Evolutionary conservation across 768 basidiomycete genomes (phyloP).

Genomic region (Rhizopogon vinicolor): DNA sequence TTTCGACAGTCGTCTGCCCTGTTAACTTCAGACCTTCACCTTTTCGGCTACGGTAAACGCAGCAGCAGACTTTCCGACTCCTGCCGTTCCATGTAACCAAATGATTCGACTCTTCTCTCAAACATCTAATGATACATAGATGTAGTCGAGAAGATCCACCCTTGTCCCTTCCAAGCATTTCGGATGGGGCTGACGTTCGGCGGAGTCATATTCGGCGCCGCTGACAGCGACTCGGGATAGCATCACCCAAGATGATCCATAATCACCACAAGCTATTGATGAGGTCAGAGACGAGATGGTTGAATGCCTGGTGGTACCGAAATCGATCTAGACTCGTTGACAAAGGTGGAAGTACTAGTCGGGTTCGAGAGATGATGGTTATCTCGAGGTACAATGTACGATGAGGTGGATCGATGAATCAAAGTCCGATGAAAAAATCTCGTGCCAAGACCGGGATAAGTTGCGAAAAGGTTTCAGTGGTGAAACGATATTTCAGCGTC

Average conservation of each 20-base stretch:
- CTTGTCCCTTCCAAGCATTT: background rate
- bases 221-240: background rate
- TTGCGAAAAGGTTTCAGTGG: no score
- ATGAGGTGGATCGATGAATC: no score
- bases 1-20: background rate
- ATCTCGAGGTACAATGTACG: no score
- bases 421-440: no score
- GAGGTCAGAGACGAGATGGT: background rate
- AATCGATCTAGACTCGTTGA: background rate
- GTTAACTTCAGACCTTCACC: background rate
- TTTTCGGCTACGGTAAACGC: background rate
- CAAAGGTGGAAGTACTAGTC: background rate
- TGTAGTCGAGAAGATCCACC: background rate
- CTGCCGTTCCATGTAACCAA: background rate
- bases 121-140: background rate
- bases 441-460: no score
- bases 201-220: background rate
- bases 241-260: background rate
- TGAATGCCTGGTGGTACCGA: background rate
- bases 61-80: background rate
- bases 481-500: no score
- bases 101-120: background rate
- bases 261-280: background rate
- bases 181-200: background rate
- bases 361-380: no score